A percentile compares a stretch with the other conserved stretches of the same genome.
Conservation (phyloP, 2,329 filamentous ascomycete species). For the Amauroascus niger region DNA sequence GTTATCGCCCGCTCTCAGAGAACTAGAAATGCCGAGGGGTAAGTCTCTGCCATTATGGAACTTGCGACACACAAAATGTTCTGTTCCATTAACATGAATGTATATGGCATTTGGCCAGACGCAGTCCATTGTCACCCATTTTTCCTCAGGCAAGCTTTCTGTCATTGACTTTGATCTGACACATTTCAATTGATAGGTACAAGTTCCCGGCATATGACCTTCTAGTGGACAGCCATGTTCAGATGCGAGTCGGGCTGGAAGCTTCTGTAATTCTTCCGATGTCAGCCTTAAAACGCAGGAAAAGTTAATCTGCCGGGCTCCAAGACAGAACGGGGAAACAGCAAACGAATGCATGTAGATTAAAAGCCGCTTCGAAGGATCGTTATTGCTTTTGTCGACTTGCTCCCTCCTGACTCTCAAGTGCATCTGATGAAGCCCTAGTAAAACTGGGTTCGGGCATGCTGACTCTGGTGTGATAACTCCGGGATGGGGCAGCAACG, state of each 20-base stretch:
- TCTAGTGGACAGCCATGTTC: conserved; percentile 24
- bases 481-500: conserved; percentile 29
- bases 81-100: conserved; percentile 54
- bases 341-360: conserved; percentile 29
- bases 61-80: conserved; percentile 54
- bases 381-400: not conserved
- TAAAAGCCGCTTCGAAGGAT: conserved; percentile 24
- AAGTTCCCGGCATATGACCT: conserved; percentile 43
- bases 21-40: conserved; percentile 60
- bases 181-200: conserved; percentile 61
- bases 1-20: conserved; percentile 54
- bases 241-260: conserved; percentile 24
- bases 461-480: conserved; percentile 30
- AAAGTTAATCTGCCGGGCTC: conserved; percentile 21
- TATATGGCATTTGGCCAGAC: conserved; percentile 63
- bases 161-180: conserved; percentile 37
- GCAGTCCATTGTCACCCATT: conserved; percentile 57
- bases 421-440: conserved; percentile 51
- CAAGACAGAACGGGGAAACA: conserved; percentile 26
- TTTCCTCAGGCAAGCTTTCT: conserved; percentile 33
- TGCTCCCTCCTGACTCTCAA: conserved; percentile 29
- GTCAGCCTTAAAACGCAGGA: conserved; percentile 32
- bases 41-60: conserved; percentile 65
- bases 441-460: conserved; percentile 38
- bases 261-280: conserved; percentile 21